Evolutionary conservation across 164 flowering plant species (phyloP).

Genomic region (Malania oleifera): DNA sequence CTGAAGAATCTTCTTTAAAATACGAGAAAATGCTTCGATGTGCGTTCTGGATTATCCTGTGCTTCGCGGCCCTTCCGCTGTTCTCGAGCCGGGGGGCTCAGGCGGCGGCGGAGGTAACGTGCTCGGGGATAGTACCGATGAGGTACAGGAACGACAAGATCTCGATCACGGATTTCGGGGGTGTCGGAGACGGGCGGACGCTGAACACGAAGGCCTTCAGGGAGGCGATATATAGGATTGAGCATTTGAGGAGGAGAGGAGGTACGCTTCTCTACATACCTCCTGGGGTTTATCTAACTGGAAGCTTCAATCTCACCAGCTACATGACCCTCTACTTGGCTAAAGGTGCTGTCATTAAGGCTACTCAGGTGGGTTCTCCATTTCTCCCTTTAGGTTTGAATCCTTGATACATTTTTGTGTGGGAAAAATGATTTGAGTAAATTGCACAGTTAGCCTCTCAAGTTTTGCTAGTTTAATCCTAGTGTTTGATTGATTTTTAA

Average conservation of each 20-base stretch:
- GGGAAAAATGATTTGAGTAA: too few relatives aligned
- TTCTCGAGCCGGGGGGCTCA: neutral
- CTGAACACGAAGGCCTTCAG: constrained; percentile 80
- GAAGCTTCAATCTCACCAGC: constrained; percentile 75
- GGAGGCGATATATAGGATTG: constrained; percentile 74
- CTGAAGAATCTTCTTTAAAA: neutral
- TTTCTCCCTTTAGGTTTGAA: too few relatives aligned
- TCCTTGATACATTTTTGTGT: too few relatives aligned
- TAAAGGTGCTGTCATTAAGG: constrained; percentile 74
- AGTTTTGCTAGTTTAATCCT: too few relatives aligned
- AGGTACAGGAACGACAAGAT: constrained; percentile 51
- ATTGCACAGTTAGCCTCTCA: too few relatives aligned
- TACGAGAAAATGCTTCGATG: neutral
- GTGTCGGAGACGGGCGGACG: constrained; percentile 81
- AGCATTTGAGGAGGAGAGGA: constrained; percentile 68
- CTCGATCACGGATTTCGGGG: constrained; percentile 85
- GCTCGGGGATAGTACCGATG: constrained; percentile 78
- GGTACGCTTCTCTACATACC: constrained; percentile 87
- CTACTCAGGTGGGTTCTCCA: constrained; percentile 50
- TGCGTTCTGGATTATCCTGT: constrained; percentile 10
- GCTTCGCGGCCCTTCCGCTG: neutral
- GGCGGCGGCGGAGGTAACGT: constrained; percentile 36
- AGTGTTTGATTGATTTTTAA: too few relatives aligned
- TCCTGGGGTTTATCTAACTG: constrained; percentile 83
- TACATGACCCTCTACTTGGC: constrained; percentile 92